Conservation (phyloP, 257 asterid genomes). For the Pogostemon cablin region DNA sequence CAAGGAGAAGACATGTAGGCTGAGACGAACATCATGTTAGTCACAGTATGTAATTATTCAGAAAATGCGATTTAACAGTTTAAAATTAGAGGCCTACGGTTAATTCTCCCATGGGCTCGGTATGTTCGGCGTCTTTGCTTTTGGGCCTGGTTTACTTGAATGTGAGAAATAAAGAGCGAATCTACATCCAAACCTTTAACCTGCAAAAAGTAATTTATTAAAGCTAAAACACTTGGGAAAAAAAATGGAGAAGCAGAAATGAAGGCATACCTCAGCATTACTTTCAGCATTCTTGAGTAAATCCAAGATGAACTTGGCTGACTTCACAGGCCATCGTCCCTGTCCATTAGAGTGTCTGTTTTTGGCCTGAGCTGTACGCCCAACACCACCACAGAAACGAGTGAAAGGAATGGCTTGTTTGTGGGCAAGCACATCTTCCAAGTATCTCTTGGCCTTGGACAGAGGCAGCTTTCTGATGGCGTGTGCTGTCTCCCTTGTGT, state of each 20-base stretch:
- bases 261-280: slow-evolving; percentile 78
- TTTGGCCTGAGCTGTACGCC: slow-evolving; percentile 94
- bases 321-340: slow-evolving; percentile 93
- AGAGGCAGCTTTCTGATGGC: slow-evolving; percentile 76
- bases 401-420: slow-evolving; percentile 93
- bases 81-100: slow-evolving; percentile 43
- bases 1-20: slow-evolving; percentile 83
- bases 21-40: slow-evolving; percentile 30
- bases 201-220: slow-evolving; percentile 31
- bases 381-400: slow-evolving; percentile 82
- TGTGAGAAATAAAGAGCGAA: slow-evolving; percentile 68
- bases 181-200: slow-evolving; percentile 82
- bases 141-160: slow-evolving; percentile 75
- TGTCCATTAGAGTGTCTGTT: slow-evolving; percentile 86
- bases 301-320: slow-evolving; percentile 73
- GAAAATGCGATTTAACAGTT: not conserved
- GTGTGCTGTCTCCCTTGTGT: slow-evolving; percentile 88
- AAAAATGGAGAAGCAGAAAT: not conserved
- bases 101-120: slow-evolving; percentile 80
- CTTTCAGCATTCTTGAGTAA: slow-evolving; percentile 84
- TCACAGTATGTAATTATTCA: not conserved
- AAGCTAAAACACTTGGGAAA: not conserved
- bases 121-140: slow-evolving; percentile 79
- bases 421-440: slow-evolving; percentile 88
- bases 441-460: slow-evolving; percentile 79